These are phyloP conservation scores for Diplodia mutila DNA, from an alignment of 2,329 filamentous ascomycete species.

Conservation along the genomic window DNA sequence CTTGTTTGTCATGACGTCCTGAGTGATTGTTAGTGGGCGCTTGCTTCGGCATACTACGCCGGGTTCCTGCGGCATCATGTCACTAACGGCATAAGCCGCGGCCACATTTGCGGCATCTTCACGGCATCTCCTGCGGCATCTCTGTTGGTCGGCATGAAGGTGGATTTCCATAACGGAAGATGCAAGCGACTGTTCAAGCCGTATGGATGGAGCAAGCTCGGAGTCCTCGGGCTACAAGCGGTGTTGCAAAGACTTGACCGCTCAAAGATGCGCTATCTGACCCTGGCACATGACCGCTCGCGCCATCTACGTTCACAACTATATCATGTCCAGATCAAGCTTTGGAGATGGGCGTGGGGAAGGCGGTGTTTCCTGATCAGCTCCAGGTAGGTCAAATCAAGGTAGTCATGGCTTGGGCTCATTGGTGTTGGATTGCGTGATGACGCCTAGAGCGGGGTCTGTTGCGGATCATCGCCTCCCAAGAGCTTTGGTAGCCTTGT, in stretches of 20 bases:
- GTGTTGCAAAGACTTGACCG: not conserved
- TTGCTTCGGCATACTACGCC: not conserved
- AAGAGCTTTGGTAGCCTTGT: not conserved
- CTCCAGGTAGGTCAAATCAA: not conserved
- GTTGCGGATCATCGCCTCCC: constrained; percentile 1
- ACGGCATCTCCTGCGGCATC: not conserved
- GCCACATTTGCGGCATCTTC: not conserved
- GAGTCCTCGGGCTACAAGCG: not conserved
- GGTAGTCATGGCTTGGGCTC: not conserved
- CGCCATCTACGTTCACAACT: not conserved
- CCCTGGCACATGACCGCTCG: not conserved
- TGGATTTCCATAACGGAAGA: not conserved
- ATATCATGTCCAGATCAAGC: not conserved
- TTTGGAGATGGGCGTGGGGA: not conserved
- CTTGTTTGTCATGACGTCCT: not conserved
- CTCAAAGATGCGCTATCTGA: no score
- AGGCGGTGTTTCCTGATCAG: not conserved
- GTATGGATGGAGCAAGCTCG: no score
- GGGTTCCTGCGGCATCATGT: not conserved
- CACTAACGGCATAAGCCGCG: not conserved
- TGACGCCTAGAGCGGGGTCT: constrained; percentile 17
- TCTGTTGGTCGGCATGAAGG: not conserved
- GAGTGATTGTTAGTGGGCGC: not conserved
- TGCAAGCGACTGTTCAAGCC: no score
- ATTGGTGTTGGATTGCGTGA: constrained; percentile 11